Percentiles rank a stretch among this genome's conserved stretches.
Evolutionary conservation across 495 filamentous ascomycete species (phyloP).

Genomic region (Xylaria nigripes): DNA sequence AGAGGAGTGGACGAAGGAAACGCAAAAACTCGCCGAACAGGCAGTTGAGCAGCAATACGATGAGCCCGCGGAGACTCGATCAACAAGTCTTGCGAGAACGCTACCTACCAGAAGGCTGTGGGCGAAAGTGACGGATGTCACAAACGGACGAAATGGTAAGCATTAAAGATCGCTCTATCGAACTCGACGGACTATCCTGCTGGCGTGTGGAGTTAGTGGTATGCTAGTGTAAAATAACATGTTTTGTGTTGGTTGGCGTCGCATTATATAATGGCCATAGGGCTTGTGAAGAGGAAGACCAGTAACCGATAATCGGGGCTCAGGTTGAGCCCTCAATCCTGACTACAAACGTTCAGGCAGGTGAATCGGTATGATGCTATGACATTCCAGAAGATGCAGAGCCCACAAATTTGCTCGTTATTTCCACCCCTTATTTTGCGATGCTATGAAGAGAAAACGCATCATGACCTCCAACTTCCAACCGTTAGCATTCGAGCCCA

Average conservation of each 20-base stretch:
- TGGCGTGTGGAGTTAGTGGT: slow-evolving; percentile 5
- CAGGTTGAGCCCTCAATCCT: background rate
- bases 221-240: slow-evolving; percentile 21
- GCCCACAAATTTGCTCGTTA: too few species aligned
- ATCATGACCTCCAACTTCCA: too few species aligned
- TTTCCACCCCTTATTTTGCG: too few species aligned
- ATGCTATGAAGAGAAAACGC: too few species aligned
- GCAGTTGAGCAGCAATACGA: slow-evolving; percentile 25
- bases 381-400: too few species aligned
- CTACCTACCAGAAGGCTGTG: slow-evolving; percentile 8
- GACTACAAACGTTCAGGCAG: background rate
- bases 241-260: slow-evolving; percentile 11
- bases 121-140: slow-evolving; percentile 14
- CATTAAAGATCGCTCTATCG: slow-evolving; percentile 11
- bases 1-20: slow-evolving; percentile 52
- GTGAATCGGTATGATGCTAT: background rate
- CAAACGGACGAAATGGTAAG: slow-evolving; percentile 23
- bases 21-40: slow-evolving; percentile 32
- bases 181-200: background rate
- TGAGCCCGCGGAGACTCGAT: slow-evolving; percentile 17
- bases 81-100: slow-evolving; percentile 14
- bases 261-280: slow-evolving; percentile 22
- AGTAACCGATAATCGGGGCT: slow-evolving; percentile 3
- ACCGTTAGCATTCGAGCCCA: too few species aligned
- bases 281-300: slow-evolving; percentile 13